phyloP scores from a whole-genome alignment of 1,284 basidiomycete genomes.

The Xerocomus alliaceus region DNA sequence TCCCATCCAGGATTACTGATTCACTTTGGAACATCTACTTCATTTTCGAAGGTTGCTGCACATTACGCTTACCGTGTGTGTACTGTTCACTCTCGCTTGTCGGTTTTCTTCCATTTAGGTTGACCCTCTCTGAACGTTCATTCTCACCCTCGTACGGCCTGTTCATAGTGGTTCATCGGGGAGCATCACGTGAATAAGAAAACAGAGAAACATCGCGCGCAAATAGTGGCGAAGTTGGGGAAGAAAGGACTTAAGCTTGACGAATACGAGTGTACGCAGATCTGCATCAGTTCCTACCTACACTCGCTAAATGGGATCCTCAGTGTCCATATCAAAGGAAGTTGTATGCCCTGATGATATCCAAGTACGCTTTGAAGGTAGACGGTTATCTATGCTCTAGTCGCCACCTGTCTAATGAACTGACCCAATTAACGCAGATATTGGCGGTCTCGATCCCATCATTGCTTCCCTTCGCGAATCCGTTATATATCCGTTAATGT shows the following conservation, averaged over 20 bases:
- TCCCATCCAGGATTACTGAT: background rate
- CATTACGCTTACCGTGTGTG: conserved; percentile 58
- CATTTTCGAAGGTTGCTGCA: conserved; percentile 56
- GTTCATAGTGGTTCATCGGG: conserved; percentile 53
- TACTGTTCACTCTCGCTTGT: conserved; percentile 9
- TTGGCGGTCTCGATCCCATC: conserved; percentile 96
- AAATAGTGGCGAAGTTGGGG: conserved; percentile 76
- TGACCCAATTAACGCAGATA: conserved; percentile 56
- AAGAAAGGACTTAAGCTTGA: conserved; percentile 73
- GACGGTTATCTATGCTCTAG: conserved; percentile 20
- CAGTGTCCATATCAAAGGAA: conserved; percentile 83
- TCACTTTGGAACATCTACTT: background rate
- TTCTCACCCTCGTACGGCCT: background rate
- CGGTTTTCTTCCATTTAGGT: background rate
- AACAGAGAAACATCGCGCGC: conserved; percentile 71
- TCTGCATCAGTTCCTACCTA: background rate
- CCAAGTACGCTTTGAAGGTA: conserved; percentile 72
- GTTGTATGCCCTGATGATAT: conserved; percentile 89
- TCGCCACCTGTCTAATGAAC: background rate
- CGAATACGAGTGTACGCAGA: conserved; percentile 78
- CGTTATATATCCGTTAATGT: conserved; percentile 94
- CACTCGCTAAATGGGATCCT: background rate
- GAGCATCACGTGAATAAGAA: conserved; percentile 64
- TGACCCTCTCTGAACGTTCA: background rate
- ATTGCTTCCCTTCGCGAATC: conserved; percentile 92